Evolutionary conservation across 169 alveolate species (phyloP), one percentile per base, ranked within the genome.

Genomic region (Theileria luwenshuni): DNA sequence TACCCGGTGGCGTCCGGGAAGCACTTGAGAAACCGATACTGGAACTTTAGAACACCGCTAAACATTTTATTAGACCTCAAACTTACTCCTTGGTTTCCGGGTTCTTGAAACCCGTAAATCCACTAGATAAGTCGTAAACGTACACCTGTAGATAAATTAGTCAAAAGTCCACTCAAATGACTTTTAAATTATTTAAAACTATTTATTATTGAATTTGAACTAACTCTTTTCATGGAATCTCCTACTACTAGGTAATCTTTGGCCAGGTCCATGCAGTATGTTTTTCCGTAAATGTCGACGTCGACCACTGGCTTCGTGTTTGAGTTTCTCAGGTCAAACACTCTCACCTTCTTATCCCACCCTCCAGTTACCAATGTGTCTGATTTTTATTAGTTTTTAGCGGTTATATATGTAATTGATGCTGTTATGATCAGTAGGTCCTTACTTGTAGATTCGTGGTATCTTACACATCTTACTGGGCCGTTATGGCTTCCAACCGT

Each of bases 1-100:
- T 90, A 96, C 41, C 98, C 98, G 27, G 90, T 76, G 65, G 87
- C 94, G 70, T 96, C 96, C 33, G 97, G 96, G 67, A 96, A 94
- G 52, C 93, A 92, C 32, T 84, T 84, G 25, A 95, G 83, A 25
- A 88, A 83, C 41, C 97, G 91, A 33, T 94, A 90, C 77, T 94
- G 97, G 68, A 83, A 91, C 77, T 93, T 95, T 38, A 94, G 86
- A 45, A 81, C 80, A 0, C 85, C 85, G 60, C 87, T 79, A 70
- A 58, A 75, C 42, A 25, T 17, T 19, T 27, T 42, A 21, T 10
- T 12, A 43, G 1, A 38, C 13, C 12, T 3, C 25, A 6, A 79
- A 79, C 81, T 3, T 42, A 79, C 84, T 81, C 89, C 52, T 74
- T 81, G 13, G 85, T 81, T 7, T 81, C 85, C 15, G 89, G 89